Conservation (phyloP, 129 eudicot genomes). For the Heracleum sosnowskyi region DNA sequence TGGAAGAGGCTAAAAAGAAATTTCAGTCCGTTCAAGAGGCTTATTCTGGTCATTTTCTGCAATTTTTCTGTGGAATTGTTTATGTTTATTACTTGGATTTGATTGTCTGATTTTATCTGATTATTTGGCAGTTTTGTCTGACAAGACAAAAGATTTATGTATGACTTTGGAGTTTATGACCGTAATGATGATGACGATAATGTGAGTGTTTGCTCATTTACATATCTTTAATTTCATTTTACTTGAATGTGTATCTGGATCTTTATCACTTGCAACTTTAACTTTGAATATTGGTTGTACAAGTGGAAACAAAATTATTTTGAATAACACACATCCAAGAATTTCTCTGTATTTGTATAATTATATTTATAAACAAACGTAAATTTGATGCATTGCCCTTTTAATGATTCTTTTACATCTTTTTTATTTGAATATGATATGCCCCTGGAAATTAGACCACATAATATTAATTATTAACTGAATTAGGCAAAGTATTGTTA, state of each 20-base stretch:
- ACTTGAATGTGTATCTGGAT: neutral
- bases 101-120: neutral
- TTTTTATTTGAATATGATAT: neutral
- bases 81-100: neutral
- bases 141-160: slow-evolving; percentile 70
- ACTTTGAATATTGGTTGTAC: neutral
- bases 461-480: neutral
- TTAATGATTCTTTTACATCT: neutral
- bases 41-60: slow-evolving; percentile 55
- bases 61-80: neutral
- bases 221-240: neutral
- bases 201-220: slow-evolving; percentile 30
- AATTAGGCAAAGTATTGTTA: no score
- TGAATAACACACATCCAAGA: neutral
- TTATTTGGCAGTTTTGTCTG: slow-evolving; percentile 62
- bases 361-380: neutral
- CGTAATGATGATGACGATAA: slow-evolving; percentile 56
- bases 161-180: slow-evolving; percentile 80
- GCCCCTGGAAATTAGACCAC: neutral
- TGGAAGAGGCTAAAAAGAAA: slow-evolving; percentile 73
- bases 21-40: slow-evolving; percentile 91
- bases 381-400: neutral
- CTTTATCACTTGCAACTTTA: neutral
- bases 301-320: neutral
- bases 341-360: neutral